Evolutionary conservation across 164 flowering plant species (phyloP), one percentile per base, ranked within the genome.

Genomic region (Stephania yunnanensis): DNA sequence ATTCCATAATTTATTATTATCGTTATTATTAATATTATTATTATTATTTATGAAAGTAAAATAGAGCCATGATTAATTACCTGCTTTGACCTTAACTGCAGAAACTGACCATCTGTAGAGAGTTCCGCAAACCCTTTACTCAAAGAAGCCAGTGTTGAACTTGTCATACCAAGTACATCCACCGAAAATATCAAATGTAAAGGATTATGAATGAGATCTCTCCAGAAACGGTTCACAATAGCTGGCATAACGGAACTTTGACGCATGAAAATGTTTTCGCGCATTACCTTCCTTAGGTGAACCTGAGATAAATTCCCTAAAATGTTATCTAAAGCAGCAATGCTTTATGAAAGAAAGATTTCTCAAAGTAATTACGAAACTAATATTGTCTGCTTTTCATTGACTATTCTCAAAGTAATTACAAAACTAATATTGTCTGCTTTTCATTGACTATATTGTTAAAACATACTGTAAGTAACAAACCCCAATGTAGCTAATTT

Each of bases 101-200:
- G 82, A 85, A 95, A 95, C 80, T 91, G 98, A 52, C 97, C 98
- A 86, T 95, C 99, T n/a, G 98, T 95, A 50, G 99, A 95, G 71
- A 95, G 95, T 82, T 92, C 95, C 42, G 99, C 98, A 86, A 95
- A 95, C 36, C 99, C 99, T 88, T 86, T 95, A 80, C 99, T 88
- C 65, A 95, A 88, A 73, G 99, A 92, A 71, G 98, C 92, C 84
- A 95, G 83, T 29, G 99, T 95, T 76, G 99, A 95, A 80, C 99
- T 93, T 76, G 98, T 87, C 98, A 92, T 88, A n/a, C 99, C 98
- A 81, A 95, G 88, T 25, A 95, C 95, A 85, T 95, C 99, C 5
- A 95, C 92, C 6, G 99, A 91, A 81, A 91, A 92, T 77, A 95
- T 80, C 78, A 95, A 81, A 83, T 95, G 98, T 20, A 95, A 77